Conservation (phyloP, 2,329 filamentous ascomycete genomes). For the Aspergillus sp. region DNA sequence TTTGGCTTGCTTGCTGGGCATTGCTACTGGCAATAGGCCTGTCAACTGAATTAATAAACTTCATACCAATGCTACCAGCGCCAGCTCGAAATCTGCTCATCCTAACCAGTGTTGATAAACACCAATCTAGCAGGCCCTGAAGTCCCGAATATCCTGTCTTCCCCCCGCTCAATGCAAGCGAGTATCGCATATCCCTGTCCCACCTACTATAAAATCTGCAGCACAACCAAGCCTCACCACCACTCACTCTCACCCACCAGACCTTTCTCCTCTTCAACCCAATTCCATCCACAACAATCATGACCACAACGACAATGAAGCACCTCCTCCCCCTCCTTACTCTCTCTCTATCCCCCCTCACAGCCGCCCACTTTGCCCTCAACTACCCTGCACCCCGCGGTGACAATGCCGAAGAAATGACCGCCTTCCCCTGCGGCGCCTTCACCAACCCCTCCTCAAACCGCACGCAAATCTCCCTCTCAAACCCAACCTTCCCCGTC, state of each 20-base stretch:
- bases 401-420: constrained; percentile 52
- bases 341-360: constrained; percentile 46
- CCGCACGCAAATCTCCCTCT: constrained; percentile 56
- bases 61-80: neutral
- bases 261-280: neutral
- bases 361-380: constrained; percentile 61
- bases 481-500: constrained; percentile 54
- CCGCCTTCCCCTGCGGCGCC: constrained; percentile 57
- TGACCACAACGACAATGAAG: constrained; percentile 26
- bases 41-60: neutral
- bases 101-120: neutral
- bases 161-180: too few species aligned
- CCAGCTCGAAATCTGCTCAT: neutral
- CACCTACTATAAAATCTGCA: neutral
- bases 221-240: neutral
- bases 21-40: neutral
- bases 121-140: neutral
- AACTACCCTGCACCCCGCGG: constrained; percentile 58
- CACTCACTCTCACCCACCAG: neutral
- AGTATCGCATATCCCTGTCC: neutral
- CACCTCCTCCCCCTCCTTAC: constrained; percentile 38
- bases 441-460: constrained; percentile 49
- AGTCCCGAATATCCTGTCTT: neutral
- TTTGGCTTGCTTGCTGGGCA: neutral
- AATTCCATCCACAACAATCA: constrained; percentile 18